These are phyloP conservation scores for Grosmannia clavigera DNA, from an alignment of 2,329 filamentous ascomycete genomes.

Conservation along the genomic window DNA sequence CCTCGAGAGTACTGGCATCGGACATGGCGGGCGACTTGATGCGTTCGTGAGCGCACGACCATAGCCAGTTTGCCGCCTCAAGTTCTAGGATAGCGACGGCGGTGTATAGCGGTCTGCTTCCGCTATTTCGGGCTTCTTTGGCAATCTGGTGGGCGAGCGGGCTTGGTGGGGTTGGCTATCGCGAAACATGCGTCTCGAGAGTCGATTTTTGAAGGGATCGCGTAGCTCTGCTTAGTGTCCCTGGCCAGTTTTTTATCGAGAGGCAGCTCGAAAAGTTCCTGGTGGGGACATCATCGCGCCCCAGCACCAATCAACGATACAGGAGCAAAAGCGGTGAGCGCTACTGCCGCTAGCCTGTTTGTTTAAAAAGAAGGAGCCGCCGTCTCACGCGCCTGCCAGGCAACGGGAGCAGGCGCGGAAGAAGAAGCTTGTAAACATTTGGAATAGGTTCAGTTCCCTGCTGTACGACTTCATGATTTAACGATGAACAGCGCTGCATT, in stretches of 20 bases:
- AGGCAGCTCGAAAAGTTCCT: constrained; percentile 9
- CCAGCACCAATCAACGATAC: constrained; percentile 4
- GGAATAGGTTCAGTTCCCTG: not conserved
- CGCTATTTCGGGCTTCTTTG: not conserved
- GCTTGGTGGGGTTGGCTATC: not conserved
- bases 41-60: constrained; percentile 8
- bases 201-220: constrained; percentile 6
- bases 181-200: not conserved
- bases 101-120: not conserved
- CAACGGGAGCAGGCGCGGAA: constrained; percentile 2
- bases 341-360: constrained; percentile 9
- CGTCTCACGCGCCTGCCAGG: constrained; percentile 4
- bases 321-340: constrained; percentile 7
- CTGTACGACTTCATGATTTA: not conserved
- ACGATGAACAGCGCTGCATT: not conserved
- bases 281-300: constrained; percentile 1
- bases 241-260: constrained; percentile 4
- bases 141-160: not conserved
- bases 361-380: constrained; percentile 4
- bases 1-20: constrained; percentile 58
- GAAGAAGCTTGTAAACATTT: not conserved
- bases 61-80: constrained; percentile 4
- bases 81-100: not conserved
- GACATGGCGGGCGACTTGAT: constrained; percentile 46
- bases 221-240: constrained; percentile 4